These are phyloP conservation scores for Chlorella variabilis DNA, from an alignment of 163 green algal species.

Conservation along the genomic window DNA sequence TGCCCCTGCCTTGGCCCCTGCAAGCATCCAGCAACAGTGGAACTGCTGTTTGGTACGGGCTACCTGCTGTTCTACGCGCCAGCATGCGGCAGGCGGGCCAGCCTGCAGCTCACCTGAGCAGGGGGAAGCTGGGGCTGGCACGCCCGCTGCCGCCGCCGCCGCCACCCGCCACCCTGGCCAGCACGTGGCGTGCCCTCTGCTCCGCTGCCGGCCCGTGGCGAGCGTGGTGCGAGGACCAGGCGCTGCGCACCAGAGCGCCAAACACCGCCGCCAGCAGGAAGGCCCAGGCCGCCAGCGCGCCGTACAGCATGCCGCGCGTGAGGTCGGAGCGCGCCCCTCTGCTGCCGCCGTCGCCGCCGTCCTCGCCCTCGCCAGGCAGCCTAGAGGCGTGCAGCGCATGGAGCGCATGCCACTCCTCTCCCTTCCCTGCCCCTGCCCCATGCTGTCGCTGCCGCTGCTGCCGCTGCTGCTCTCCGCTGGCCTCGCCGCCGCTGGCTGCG, in stretches of 20 bases:
- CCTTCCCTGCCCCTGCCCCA: background rate
- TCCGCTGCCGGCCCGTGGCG: background rate
- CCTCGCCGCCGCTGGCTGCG: background rate
- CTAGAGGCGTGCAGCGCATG: background rate
- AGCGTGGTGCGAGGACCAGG: background rate
- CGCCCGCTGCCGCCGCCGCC: background rate
- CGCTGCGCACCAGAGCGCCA: background rate
- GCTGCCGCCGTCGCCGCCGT: too few relatives aligned
- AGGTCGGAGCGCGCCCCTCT: background rate
- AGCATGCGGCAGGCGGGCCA: too few relatives aligned
- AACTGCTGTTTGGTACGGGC: too few relatives aligned
- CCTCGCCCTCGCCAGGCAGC: too few relatives aligned
- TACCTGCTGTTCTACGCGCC: too few relatives aligned
- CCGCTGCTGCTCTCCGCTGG: background rate
- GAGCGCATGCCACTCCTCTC: background rate
- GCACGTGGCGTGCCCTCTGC: background rate
- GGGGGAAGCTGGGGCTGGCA: background rate
- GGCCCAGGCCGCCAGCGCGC: background rate
- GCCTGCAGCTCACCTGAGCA: background rate
- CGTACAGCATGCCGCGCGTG: background rate
- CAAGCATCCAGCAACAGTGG: too few relatives aligned
- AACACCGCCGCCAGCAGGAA: background rate
- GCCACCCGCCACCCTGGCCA: too few relatives aligned
- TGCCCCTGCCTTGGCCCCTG: too few relatives aligned
- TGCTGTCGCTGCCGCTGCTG: background rate